Evolutionary conservation across 73 alveolate genomes (phyloP).

Genomic region (Paramecium biaurelia): DNA sequence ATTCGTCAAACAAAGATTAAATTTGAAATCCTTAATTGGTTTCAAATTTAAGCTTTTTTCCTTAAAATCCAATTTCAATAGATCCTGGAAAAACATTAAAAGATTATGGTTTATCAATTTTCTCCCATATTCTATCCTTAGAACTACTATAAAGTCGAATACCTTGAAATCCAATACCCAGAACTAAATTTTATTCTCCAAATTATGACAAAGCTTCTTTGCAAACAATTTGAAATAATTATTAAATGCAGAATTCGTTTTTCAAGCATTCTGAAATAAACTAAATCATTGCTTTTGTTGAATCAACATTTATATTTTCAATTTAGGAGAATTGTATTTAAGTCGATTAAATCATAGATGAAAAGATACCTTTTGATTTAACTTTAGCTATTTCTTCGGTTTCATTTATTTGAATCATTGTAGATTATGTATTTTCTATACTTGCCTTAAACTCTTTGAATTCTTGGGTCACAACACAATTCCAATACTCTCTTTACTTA

Average conservation of each 20-base stretch:
- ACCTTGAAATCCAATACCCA: constrained; percentile 3
- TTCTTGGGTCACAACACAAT: neutral
- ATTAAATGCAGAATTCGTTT: neutral
- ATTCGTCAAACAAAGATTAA: constrained; percentile 3
- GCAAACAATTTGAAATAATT: neutral
- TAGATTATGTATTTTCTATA: neutral
- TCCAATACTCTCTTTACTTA: neutral
- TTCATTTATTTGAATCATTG: neutral
- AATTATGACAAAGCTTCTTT: neutral
- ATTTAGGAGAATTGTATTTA: neutral
- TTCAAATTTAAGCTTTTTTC: neutral
- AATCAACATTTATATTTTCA: neutral
- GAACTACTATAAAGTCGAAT: neutral
- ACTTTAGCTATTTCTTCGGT: neutral
- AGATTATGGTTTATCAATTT: neutral
- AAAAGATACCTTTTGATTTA: neutral
- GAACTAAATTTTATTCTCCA: neutral
- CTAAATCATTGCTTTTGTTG: neutral
- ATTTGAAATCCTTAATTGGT: constrained; percentile 35
- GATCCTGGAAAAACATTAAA: neutral
- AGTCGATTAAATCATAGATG: neutral
- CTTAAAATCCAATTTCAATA: neutral
- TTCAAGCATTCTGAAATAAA: neutral
- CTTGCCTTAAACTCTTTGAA: neutral
- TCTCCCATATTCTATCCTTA: neutral